Conservation (phyloP, 805 yeast species). For the Kodamaea sagamina region DNA sequence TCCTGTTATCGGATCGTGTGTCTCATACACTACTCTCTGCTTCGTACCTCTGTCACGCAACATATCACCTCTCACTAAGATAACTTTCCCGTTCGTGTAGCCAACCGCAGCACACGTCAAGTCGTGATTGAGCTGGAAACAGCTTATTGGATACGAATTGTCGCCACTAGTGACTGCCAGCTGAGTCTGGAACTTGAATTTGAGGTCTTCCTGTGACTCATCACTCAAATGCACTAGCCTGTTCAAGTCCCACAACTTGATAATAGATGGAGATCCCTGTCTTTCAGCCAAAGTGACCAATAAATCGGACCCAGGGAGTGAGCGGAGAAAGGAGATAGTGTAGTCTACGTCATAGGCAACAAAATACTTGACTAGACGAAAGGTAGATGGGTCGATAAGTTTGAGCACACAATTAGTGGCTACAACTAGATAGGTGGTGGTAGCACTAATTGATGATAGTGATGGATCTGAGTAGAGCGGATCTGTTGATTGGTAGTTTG, state of each 20-base stretch:
- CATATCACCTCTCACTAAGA: slow-evolving; percentile 84
- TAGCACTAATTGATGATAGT: slow-evolving; percentile 52
- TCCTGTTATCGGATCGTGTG: slow-evolving; percentile 80
- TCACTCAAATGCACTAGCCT: slow-evolving; percentile 40
- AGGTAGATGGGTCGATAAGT: slow-evolving; percentile 50
- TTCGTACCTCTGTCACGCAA: slow-evolving; percentile 86
- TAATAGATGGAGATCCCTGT: slow-evolving; percentile 65
- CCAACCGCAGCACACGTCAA: slow-evolving; percentile 74
- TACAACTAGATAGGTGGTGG: slow-evolving; percentile 56
- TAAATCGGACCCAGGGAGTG: slow-evolving; percentile 49
- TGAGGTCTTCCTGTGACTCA: slow-evolving; percentile 23
- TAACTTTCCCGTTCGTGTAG: slow-evolving; percentile 79
- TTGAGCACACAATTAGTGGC: slow-evolving; percentile 59
- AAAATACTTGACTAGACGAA: slow-evolving; percentile 52
- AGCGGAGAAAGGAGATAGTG: slow-evolving; percentile 58
- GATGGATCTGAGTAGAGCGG: slow-evolving; percentile 78
- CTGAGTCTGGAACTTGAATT: slow-evolving; percentile 54
- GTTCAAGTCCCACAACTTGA: slow-evolving; percentile 74
- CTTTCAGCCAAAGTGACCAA: slow-evolving; percentile 74
- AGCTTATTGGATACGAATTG: slow-evolving; percentile 77
- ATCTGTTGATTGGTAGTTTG: slow-evolving; percentile 58
- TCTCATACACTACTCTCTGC: slow-evolving; percentile 76
- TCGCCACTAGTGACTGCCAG: slow-evolving; percentile 68
- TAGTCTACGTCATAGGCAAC: slow-evolving; percentile 66
- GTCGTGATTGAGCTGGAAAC: slow-evolving; percentile 54